Evolutionary conservation across 2,329 filamentous ascomycete species (phyloP).

Genomic region (Clonostachys sp.): DNA sequence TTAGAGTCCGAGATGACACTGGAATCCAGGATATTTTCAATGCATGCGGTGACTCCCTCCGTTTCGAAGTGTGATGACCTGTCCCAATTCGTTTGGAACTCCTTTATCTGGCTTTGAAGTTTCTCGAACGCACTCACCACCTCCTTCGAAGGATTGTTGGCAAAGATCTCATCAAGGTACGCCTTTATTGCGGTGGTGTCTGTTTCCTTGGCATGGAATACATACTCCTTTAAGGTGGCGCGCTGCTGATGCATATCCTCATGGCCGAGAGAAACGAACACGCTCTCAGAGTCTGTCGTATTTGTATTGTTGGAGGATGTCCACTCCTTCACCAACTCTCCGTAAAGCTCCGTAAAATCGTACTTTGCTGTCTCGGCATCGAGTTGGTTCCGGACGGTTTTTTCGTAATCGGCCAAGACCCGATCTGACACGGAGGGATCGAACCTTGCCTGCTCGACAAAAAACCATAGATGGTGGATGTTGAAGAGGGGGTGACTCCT

Average conservation of each 20-base stretch:
- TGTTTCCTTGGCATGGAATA: constrained; percentile 42
- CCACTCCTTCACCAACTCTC: constrained; percentile 50
- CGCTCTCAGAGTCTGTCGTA: constrained; percentile 27
- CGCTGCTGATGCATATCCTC: constrained; percentile 49
- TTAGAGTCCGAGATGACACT: neutral
- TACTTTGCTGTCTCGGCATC: constrained; percentile 39
- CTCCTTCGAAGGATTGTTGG: neutral
- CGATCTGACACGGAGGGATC: neutral
- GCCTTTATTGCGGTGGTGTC: constrained; percentile 35
- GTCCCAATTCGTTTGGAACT: neutral
- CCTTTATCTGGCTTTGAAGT: neutral
- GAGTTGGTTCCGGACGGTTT: neutral
- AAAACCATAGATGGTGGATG: neutral
- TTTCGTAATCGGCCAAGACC: neutral
- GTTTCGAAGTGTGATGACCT: neutral
- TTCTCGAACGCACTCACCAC: neutral
- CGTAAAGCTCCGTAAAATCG: constrained; percentile 53
- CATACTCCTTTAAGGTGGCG: constrained; percentile 47
- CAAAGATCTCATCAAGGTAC: constrained; percentile 49
- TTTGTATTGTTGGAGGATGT: constrained; percentile 20
- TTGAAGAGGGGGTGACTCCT: neutral
- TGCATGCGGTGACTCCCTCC: neutral
- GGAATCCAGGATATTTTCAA: neutral
- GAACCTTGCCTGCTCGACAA: neutral
- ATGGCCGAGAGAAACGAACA: constrained; percentile 28